phyloP scores from a whole-genome alignment of 2,329 filamentous ascomycete genomes.

The Macrophomina phaseolina region DNA sequence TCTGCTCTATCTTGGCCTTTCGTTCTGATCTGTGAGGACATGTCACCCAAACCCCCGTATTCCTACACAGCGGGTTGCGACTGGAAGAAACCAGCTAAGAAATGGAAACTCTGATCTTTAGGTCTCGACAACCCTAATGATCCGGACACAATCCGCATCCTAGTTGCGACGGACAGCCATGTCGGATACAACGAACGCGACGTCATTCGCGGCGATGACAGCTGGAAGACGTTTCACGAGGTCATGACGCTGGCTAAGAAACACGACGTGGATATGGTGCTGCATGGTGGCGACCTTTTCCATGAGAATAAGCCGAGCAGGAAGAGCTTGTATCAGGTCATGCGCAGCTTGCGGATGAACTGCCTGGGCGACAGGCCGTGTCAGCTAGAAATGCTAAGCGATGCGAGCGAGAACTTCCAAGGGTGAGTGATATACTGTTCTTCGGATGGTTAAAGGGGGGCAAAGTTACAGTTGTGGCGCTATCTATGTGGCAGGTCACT shows the following conservation, averaged over 20 bases:
- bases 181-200: slow-evolving; percentile 96
- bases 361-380: slow-evolving; percentile 95
- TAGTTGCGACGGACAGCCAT: slow-evolving; percentile 96
- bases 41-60: too few relatives aligned
- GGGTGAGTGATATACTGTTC: slow-evolving; percentile 51
- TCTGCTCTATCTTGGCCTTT: neutral
- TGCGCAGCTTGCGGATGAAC: slow-evolving; percentile 90
- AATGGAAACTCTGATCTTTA: slow-evolving; percentile 28
- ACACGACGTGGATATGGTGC: slow-evolving; percentile 95
- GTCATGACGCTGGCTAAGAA: slow-evolving; percentile 87
- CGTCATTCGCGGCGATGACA: slow-evolving; percentile 92
- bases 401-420: slow-evolving; percentile 88
- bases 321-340: slow-evolving; percentile 96
- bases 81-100: neutral
- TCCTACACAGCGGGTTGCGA: too few relatives aligned
- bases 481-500: neutral
- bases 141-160: slow-evolving; percentile 88
- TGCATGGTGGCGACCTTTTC: slow-evolving; percentile 93
- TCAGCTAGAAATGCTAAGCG: slow-evolving; percentile 91
- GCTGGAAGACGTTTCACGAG: slow-evolving; percentile 95
- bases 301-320: slow-evolving; percentile 98
- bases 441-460: neutral
- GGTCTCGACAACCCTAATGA: slow-evolving; percentile 41
- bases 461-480: neutral
- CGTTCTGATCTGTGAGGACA: neutral